A percentile compares a stretch with the other conserved stretches of the same genome.
Conservation (phyloP, 129 eudicot species). For the Artemisia tridentata region DNA sequence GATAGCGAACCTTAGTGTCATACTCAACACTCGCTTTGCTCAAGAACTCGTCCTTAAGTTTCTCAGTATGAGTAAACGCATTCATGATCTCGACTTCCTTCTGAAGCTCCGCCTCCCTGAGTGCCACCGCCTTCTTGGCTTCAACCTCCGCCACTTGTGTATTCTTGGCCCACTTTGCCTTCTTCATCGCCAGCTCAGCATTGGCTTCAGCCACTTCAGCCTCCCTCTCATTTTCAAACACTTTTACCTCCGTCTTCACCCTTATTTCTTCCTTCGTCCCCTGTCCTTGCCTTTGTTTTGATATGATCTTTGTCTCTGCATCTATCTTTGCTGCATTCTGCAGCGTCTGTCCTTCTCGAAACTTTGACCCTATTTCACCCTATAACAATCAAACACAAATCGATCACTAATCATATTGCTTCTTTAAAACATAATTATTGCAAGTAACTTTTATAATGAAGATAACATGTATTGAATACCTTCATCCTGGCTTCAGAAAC, state of each 20-base stretch:
- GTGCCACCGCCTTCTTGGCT: conserved; percentile 54
- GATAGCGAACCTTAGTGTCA: conserved; percentile 53
- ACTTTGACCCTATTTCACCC: conserved; percentile 73
- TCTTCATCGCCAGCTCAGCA: conserved; percentile 51
- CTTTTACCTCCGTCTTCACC: conserved; percentile 56
- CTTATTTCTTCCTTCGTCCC: conserved; percentile 60
- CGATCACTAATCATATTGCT: neutral
- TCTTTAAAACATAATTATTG: too few species aligned
- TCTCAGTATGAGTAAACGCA: conserved; percentile 65
- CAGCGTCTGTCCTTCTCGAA: conserved; percentile 50
- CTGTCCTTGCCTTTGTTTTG: conserved; percentile 51
- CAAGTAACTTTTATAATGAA: neutral
- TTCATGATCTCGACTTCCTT: conserved; percentile 63
- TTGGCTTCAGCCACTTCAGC: conserved; percentile 63
- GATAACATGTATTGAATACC: conserved; percentile 9
- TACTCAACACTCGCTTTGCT: conserved; percentile 74
- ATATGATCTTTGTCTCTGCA: conserved; percentile 65
- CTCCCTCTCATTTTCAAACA: conserved; percentile 49
- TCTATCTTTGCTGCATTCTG: conserved; percentile 82
- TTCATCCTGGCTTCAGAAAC: conserved; percentile 78
- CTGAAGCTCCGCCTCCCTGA: conserved; percentile 67
- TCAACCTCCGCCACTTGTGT: conserved; percentile 70
- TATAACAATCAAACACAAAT: conserved; percentile 28
- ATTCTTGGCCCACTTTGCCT: conserved; percentile 53
- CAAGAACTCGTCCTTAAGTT: conserved; percentile 58